Conservation (phyloP, 495 filamentous ascomycete species). For the Neurospora sp. region DNA sequence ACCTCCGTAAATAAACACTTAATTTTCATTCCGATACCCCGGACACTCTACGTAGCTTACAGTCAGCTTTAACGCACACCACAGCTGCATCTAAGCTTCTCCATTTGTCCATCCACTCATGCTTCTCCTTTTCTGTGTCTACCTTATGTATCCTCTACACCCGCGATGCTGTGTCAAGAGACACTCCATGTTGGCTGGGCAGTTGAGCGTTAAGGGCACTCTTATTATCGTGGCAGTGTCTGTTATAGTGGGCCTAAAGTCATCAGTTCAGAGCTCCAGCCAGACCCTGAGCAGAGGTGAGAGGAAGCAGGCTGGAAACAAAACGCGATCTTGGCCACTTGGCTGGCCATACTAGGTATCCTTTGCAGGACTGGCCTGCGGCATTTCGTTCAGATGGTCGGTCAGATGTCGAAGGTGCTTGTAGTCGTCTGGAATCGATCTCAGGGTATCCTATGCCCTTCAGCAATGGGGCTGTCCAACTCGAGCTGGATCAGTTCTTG, state of each 20-base stretch:
- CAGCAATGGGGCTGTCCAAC: neutral
- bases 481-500: neutral
- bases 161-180: neutral
- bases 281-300: neutral
- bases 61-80: too few relatives aligned
- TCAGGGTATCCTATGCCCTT: neutral
- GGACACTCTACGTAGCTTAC: too few relatives aligned
- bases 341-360: neutral
- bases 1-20: too few relatives aligned
- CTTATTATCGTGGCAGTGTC: neutral
- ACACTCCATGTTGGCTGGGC: neutral
- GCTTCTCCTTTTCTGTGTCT: too few relatives aligned
- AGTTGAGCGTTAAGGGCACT: neutral
- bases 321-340: neutral
- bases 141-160: too few relatives aligned
- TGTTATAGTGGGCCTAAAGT: neutral
- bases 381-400: neutral
- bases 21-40: too few relatives aligned
- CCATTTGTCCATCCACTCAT: too few relatives aligned
- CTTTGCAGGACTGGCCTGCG: neutral
- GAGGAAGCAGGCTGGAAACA: neutral
- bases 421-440: neutral
- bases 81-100: too few relatives aligned
- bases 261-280: neutral
- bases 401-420: neutral